Evolutionary conservation across 805 yeast genomes (phyloP).

Genomic region (Metschnikowia noctiluminum): DNA sequence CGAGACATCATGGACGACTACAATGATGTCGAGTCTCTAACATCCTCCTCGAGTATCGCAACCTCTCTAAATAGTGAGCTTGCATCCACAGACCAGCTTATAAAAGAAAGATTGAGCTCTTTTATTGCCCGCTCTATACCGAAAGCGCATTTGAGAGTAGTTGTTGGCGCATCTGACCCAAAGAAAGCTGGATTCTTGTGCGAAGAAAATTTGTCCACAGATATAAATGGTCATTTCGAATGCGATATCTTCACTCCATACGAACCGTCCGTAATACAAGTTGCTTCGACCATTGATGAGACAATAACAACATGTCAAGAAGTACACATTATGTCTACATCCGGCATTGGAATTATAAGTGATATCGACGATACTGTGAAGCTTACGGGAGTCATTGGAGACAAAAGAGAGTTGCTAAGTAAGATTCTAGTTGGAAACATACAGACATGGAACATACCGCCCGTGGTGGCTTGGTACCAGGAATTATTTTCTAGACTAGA

Average conservation of each 20-base stretch:
- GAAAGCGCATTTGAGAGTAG: conserved; percentile 49
- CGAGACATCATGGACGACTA: conserved; percentile 3
- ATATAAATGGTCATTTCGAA: conserved; percentile 64
- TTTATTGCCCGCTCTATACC: conserved; percentile 69
- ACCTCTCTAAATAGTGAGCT: conserved; percentile 6
- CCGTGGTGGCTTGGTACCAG: conserved; percentile 70
- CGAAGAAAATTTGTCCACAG: conserved; percentile 45
- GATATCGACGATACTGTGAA: conserved; percentile 96
- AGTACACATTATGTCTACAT: conserved; percentile 36
- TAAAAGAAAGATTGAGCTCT: conserved; percentile 64
- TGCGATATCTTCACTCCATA: conserved; percentile 52
- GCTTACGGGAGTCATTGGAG: conserved; percentile 85
- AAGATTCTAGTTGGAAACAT: conserved; percentile 71
- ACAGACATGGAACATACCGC: conserved; percentile 66
- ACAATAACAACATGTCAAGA: conserved; percentile 46
- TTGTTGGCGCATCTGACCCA: conserved; percentile 49
- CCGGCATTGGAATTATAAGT: conserved; percentile 72
- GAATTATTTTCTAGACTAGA: conserved; percentile 42
- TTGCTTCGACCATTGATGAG: conserved; percentile 45
- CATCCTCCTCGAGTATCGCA: conserved; percentile 10
- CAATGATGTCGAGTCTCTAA: conserved; percentile 12
- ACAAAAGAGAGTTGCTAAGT: conserved; percentile 75
- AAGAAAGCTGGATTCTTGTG: conserved; percentile 22
- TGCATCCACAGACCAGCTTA: conserved; percentile 38
- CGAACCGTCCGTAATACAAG: conserved; percentile 58